Evolutionary conservation across 805 yeast species (phyloP).

Genomic region (Candida cerambycidarum): DNA sequence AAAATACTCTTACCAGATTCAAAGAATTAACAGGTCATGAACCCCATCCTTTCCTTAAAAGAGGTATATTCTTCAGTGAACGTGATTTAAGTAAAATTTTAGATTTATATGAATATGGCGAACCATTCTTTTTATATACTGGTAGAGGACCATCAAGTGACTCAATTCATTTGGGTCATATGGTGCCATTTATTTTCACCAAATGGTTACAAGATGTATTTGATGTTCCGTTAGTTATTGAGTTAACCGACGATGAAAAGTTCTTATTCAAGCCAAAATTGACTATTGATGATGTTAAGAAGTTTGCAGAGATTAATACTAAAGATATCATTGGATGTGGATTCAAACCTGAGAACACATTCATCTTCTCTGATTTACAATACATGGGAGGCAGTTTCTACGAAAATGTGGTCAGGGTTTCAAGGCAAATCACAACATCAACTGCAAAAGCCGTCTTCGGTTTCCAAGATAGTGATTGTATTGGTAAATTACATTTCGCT

Average conservation of each 20-base stretch:
- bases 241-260: constrained; percentile 95
- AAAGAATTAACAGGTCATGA: constrained; percentile 79
- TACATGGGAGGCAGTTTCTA: constrained; percentile 94
- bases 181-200: constrained; percentile 93
- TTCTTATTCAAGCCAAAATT: constrained; percentile 89
- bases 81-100: constrained; percentile 78
- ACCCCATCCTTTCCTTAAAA: constrained; percentile 87
- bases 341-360: constrained; percentile 91
- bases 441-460: constrained; percentile 98
- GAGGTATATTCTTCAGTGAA: constrained; percentile 92
- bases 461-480: constrained; percentile 89
- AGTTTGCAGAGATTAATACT: constrained; percentile 77
- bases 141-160: constrained; percentile 97
- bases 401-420: constrained; percentile 88
- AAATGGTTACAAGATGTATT: constrained; percentile 98
- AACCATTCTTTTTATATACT: constrained; percentile 92
- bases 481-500: constrained; percentile 93
- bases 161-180: constrained; percentile 94
- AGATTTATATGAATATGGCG: constrained; percentile 89
- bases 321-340: constrained; percentile 94
- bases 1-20: constrained; percentile 75
- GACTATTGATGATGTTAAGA: constrained; percentile 84
- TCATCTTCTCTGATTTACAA: constrained; percentile 87
- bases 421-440: constrained; percentile 95
- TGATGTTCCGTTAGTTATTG: constrained; percentile 92